These are phyloP conservation scores for Tetracladium marchalianum DNA, from an alignment of 495 filamentous ascomycete species.

Conservation along the genomic window DNA sequence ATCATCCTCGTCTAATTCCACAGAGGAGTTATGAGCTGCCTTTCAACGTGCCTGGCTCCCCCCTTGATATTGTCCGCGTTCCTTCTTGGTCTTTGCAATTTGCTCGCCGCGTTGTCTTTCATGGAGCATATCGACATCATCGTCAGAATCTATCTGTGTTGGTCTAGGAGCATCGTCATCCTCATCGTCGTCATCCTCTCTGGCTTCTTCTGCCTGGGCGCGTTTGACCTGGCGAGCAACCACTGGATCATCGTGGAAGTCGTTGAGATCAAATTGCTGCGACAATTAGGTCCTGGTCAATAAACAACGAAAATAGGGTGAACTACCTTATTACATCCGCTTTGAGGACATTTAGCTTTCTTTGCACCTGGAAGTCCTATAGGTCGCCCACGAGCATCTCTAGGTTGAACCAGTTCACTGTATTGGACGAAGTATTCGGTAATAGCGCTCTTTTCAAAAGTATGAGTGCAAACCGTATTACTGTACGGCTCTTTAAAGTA, in stretches of 20 bases:
- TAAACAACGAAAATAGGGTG: constrained; percentile 3
- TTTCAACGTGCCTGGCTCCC: neutral
- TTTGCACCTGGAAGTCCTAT: constrained; percentile 4
- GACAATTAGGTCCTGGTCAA: constrained; percentile 2
- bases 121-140: neutral
- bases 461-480: constrained; percentile 72
- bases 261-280: constrained; percentile 23
- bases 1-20: too few species aligned
- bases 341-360: constrained; percentile 29
- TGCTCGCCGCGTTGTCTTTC: neutral
- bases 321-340: constrained; percentile 26
- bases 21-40: too few species aligned
- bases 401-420: constrained; percentile 1
- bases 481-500: constrained; percentile 63
- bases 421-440: constrained; percentile 22
- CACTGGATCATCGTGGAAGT: constrained; percentile 27
- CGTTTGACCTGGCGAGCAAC: constrained; percentile 29
- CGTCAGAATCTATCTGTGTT: neutral
- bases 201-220: constrained; percentile 23
- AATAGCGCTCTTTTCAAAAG: constrained; percentile 69
- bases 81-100: neutral
- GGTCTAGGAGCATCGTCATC: constrained; percentile 16
- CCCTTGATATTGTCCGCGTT: neutral
- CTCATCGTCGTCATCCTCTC: constrained; percentile 22
- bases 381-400: neutral